Conservation (phyloP, 345 rosid genomes). For the Raphanus raphanistrum region DNA sequence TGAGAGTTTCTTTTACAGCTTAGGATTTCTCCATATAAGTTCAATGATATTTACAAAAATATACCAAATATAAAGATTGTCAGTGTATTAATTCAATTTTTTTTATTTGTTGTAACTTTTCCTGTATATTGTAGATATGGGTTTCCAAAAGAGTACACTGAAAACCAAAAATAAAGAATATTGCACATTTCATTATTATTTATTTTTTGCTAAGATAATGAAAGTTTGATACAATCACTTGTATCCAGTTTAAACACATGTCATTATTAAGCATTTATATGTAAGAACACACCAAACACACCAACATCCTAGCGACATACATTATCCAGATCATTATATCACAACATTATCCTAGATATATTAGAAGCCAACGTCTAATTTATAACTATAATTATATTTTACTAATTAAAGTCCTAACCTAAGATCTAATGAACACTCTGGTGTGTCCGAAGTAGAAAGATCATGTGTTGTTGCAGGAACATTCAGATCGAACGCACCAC, state of each 20-base stretch:
- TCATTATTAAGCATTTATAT: too few relatives aligned
- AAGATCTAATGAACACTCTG: background rate
- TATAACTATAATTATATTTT: background rate
- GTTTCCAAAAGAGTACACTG: background rate
- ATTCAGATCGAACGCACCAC: background rate
- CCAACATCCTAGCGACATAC: conserved; percentile 11
- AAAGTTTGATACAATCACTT: too few relatives aligned
- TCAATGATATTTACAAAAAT: background rate
- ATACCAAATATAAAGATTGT: background rate
- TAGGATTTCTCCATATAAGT: background rate
- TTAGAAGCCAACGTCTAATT: conserved; percentile 5
- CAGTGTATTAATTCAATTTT: background rate
- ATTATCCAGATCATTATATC: conserved; percentile 11
- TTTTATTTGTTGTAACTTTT: background rate
- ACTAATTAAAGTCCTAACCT: background rate
- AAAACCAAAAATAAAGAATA: too few relatives aligned
- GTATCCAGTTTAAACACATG: background rate
- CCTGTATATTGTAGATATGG: background rate
- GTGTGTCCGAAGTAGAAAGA: background rate
- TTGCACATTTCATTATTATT: too few relatives aligned
- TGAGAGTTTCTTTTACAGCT: background rate
- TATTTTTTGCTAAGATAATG: too few relatives aligned
- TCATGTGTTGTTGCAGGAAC: background rate
- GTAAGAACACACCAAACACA: background rate
- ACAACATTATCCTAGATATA: conserved; percentile 5